Conservation (phyloP, 805 yeast species). For the Saturnispora besseyi region DNA sequence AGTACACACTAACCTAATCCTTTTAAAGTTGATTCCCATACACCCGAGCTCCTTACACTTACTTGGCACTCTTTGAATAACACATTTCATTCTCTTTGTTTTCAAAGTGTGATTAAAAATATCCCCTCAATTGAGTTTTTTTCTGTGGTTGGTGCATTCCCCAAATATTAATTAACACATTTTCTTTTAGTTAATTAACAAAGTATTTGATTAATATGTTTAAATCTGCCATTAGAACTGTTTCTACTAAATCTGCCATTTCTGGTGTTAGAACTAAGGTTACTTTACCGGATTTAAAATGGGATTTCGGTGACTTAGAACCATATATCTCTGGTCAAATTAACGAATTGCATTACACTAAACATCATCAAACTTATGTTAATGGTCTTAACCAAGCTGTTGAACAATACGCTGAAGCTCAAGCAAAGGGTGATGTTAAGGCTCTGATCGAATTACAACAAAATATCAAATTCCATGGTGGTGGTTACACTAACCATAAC, state of each 20-base stretch:
- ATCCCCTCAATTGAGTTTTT: too few species aligned
- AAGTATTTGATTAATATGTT: slow-evolving; percentile 2
- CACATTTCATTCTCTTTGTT: too few species aligned
- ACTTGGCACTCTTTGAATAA: too few species aligned
- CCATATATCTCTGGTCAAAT: slow-evolving; percentile 81
- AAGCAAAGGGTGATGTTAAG: slow-evolving; percentile 46
- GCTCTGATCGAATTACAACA: slow-evolving; percentile 60
- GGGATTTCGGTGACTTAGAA: slow-evolving; percentile 79
- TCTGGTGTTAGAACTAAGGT: slow-evolving; percentile 49
- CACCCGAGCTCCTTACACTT: too few species aligned
- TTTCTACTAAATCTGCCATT: slow-evolving; percentile 12
- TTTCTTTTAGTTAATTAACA: background rate
- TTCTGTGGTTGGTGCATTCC: background rate
- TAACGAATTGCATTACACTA: slow-evolving; percentile 78
- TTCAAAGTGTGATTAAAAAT: too few species aligned
- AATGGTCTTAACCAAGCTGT: slow-evolving; percentile 72
- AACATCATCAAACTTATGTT: slow-evolving; percentile 90
- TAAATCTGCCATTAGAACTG: slow-evolving; percentile 22
- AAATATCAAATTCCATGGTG: slow-evolving; percentile 82
- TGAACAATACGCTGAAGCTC: slow-evolving; percentile 65
- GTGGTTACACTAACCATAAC: slow-evolving; percentile 82
- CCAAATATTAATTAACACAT: background rate
- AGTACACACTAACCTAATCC: too few species aligned
- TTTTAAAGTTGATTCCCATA: too few species aligned
- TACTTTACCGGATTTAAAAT: slow-evolving; percentile 71